Evolutionary conservation across 768 basidiomycete species (phyloP).

Genomic region (Podaxis mareebaensis): DNA sequence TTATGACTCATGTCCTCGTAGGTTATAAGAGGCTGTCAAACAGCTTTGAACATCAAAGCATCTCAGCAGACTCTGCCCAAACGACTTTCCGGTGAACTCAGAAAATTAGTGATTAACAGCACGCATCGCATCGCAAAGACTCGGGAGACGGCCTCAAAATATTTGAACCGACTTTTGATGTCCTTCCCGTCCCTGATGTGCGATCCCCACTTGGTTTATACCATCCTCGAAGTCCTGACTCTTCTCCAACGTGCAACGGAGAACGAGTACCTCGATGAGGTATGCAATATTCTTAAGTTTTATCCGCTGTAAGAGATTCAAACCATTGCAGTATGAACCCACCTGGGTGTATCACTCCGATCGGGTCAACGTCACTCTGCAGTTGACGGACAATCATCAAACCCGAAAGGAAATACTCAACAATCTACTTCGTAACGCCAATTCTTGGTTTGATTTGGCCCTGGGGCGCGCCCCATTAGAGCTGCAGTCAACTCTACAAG

Average conservation of each 20-base stretch:
- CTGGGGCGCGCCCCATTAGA: conserved; percentile 89
- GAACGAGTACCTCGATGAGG: conserved; percentile 91
- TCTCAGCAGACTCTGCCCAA: conserved; percentile 77
- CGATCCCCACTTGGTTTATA: conserved; percentile 81
- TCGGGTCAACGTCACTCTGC: conserved; percentile 68
- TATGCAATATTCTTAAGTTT: conserved; percentile 30
- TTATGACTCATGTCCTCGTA: conserved; percentile 29
- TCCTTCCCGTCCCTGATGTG: conserved; percentile 96
- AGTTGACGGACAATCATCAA: conserved; percentile 84
- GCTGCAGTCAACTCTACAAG: conserved; percentile 90
- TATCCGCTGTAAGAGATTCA: not conserved
- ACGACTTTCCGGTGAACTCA: conserved; percentile 70
- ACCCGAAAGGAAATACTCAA: conserved; percentile 83
- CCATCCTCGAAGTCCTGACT: conserved; percentile 90
- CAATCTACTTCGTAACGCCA: conserved; percentile 72
- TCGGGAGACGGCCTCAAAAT: conserved; percentile 79
- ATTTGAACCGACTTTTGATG: conserved; percentile 80
- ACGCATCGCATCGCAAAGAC: conserved; percentile 84
- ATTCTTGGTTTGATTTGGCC: conserved; percentile 84
- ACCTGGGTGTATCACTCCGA: conserved; percentile 81
- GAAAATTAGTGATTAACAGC: conserved; percentile 70
- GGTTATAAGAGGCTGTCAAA: conserved; percentile 79
- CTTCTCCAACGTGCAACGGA: conserved; percentile 86
- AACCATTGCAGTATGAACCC: conserved; percentile 76
- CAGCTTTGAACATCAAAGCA: conserved; percentile 71